Evolutionary conservation across 805 yeast genomes (phyloP), one percentile per base, ranked within the genome.

Genomic region (Debaryomyces maramus): DNA sequence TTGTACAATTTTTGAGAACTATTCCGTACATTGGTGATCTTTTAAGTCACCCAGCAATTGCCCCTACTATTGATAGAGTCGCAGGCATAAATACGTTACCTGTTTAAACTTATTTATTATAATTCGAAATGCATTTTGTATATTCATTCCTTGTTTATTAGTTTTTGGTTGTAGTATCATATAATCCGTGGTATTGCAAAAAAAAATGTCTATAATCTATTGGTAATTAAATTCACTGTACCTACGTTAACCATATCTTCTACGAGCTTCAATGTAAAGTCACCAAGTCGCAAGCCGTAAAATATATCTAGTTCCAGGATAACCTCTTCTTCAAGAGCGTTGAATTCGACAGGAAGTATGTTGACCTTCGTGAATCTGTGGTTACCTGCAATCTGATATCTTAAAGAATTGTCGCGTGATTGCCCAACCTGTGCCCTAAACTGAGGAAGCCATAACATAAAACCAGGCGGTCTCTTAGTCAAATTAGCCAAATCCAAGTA

Each of bases 11-110:
- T 56, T 72, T 91, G 53, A 75, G 97, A 60, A 84, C 95, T 5
- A 62, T 91, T 52, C 99, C 99, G 2, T 59, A 85, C 43, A 81
- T 93, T 45, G 98, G 98, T 0, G 90, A 95, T 18, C 42, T 89
- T 5, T 73, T 93, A 39, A 81, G 89, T 24, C 80, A 84, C 56
- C 97, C 98, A 1, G 62, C 67, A 6, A 64, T 93, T 21, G 96
- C 96, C 4, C 98, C 98, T 13, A 63, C 67, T 24, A 61, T 70
- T 38, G 72, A 70, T 50, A 58, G 70, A 43, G 51, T 66, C 28
- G 73, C 75, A 9, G 73, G 75, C 17, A 56, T 68, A 31, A 65
- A 67, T 47, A 61, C 70, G 17, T 61, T 69, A 39, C 74, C 75
- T 7, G 73, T 65, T 26, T 58, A 51, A 44, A 30, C 30, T 18